These are phyloP conservation scores for Penicilliopsis zonata DNA, from an alignment of 495 filamentous ascomycete genomes.

Conservation along the genomic window DNA sequence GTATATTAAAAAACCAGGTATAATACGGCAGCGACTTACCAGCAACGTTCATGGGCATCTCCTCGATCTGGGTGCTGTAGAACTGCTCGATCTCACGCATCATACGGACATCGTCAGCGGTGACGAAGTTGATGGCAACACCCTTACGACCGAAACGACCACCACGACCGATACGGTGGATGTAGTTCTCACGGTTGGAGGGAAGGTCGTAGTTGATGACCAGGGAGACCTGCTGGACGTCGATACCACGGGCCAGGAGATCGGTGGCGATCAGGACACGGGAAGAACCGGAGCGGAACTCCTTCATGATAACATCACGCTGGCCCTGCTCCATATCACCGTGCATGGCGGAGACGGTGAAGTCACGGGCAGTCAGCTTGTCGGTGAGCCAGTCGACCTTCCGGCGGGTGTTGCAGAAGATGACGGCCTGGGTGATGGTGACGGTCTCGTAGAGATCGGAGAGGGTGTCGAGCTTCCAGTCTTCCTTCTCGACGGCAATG, in stretches of 20 bases:
- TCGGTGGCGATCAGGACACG: slow-evolving; percentile 98
- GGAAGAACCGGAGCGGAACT: slow-evolving; percentile 95
- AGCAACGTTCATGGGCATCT: slow-evolving; percentile 53
- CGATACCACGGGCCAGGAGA: slow-evolving; percentile 94
- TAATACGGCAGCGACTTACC: slow-evolving; percentile 15
- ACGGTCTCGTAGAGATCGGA: slow-evolving; percentile 98
- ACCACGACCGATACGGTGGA: slow-evolving; percentile 97
- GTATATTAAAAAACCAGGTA: not conserved
- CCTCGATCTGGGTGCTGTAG: slow-evolving; percentile 52
- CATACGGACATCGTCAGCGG: slow-evolving; percentile 97
- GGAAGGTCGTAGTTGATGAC: slow-evolving; percentile 99
- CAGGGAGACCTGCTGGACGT: slow-evolving; percentile 97
- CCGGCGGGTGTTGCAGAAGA: slow-evolving; percentile 99
- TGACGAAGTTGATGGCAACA: slow-evolving; percentile 99
- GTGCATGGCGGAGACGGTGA: slow-evolving; percentile 99
- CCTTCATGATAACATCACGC: slow-evolving; percentile 99
- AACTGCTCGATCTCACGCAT: slow-evolving; percentile 87
- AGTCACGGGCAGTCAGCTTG: slow-evolving; percentile 95
- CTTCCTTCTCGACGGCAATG: slow-evolving; percentile 99
- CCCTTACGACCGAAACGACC: slow-evolving; percentile 99
- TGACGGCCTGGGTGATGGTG: slow-evolving; percentile 98
- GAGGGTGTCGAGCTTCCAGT: slow-evolving; percentile 99
- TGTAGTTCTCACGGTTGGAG: slow-evolving; percentile 99
- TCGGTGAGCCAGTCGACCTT: slow-evolving; percentile 99
- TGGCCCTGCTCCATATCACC: slow-evolving; percentile 97